Percentiles rank a stretch among this genome's conserved stretches.
Conservation (phyloP, 768 basidiomycete genomes). For the Suillus cothurnatus region DNA sequence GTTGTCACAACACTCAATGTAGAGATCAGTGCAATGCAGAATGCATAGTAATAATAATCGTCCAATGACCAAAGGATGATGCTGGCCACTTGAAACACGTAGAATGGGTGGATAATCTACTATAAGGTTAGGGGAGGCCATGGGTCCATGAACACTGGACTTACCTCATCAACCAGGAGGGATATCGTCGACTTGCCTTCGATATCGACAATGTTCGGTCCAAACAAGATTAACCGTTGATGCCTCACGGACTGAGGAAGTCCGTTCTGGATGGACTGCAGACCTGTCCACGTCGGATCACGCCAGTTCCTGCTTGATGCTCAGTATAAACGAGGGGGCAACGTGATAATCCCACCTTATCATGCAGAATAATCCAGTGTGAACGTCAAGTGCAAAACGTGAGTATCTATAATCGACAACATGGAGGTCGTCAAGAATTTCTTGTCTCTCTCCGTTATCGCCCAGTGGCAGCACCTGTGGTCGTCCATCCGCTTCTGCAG, state of each 20-base stretch:
- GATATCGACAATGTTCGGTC: conserved; percentile 86
- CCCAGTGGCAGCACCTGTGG: conserved; percentile 29
- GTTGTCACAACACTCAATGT: conserved; percentile 82
- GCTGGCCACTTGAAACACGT: conserved; percentile 97
- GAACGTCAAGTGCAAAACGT: conserved; percentile 84
- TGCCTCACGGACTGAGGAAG: conserved; percentile 52
- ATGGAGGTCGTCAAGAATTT: conserved; percentile 53
- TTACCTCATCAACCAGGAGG: conserved; percentile 88
- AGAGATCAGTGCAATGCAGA: conserved; percentile 93
- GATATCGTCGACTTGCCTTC: conserved; percentile 79
- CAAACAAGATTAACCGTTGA: conserved; percentile 79
- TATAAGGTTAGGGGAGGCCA: conserved; percentile 9
- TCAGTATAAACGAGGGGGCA: conserved; percentile 6
- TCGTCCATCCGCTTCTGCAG: conserved; percentile 32
- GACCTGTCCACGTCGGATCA: conserved; percentile 70
- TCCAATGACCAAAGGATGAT: conserved; percentile 94
- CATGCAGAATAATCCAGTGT: conserved; percentile 79
- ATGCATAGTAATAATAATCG: conserved; percentile 96
- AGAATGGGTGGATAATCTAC: conserved; percentile 95
- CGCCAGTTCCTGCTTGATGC: conserved; percentile 77
- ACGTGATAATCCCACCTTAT: conserved; percentile 56
- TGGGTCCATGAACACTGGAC: conserved; percentile 14
- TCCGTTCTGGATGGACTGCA: conserved; percentile 66
- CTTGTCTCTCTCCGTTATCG: conserved; percentile 33
- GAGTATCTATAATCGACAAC: conserved; percentile 92